Evolutionary conservation across 2,329 filamentous ascomycete genomes (phyloP).

Genomic region (Neopestalotiopsis rosae): DNA sequence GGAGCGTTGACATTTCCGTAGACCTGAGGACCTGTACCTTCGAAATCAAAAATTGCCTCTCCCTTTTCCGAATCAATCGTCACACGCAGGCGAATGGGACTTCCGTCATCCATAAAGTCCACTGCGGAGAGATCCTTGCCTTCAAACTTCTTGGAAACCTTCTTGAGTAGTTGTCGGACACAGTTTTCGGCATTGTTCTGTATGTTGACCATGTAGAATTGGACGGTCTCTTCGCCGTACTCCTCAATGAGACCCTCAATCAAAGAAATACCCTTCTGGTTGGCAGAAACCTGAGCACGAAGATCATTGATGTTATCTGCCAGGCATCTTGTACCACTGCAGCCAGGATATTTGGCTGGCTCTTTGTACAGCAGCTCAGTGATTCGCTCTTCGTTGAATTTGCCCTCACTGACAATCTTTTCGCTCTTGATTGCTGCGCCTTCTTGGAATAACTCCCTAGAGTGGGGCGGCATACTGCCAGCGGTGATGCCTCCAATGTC

Average conservation of each 20-base stretch:
- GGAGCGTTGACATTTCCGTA: conserved; percentile 79
- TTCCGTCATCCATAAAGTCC: conserved; percentile 82
- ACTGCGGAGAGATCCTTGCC: conserved; percentile 70
- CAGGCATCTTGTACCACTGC: conserved; percentile 74
- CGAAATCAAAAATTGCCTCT: conserved; percentile 77
- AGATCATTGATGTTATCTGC: conserved; percentile 80
- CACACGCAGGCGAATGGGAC: conserved; percentile 72
- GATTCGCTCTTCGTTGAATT: conserved; percentile 76
- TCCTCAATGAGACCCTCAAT: conserved; percentile 74
- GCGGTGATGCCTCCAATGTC: conserved; percentile 81
- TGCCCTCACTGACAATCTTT: conserved; percentile 74
- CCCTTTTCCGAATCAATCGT: conserved; percentile 75
- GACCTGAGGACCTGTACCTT: conserved; percentile 75
- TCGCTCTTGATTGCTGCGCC: conserved; percentile 64
- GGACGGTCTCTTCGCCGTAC: conserved; percentile 74
- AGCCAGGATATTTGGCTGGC: conserved; percentile 73
- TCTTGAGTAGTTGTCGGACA: conserved; percentile 71
- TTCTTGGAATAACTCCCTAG: conserved; percentile 62
- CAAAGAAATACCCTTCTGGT: conserved; percentile 78
- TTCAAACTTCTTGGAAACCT: conserved; percentile 69
- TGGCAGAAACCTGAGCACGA: conserved; percentile 80
- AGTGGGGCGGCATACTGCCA: conserved; percentile 76
- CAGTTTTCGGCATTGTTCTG: conserved; percentile 76
- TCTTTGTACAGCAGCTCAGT: conserved; percentile 71
- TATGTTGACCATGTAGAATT: conserved; percentile 80